These are phyloP conservation scores for Suhomyces tanzawaensis DNA, from an alignment of 805 yeast genomes.

Conservation along the genomic window DNA sequence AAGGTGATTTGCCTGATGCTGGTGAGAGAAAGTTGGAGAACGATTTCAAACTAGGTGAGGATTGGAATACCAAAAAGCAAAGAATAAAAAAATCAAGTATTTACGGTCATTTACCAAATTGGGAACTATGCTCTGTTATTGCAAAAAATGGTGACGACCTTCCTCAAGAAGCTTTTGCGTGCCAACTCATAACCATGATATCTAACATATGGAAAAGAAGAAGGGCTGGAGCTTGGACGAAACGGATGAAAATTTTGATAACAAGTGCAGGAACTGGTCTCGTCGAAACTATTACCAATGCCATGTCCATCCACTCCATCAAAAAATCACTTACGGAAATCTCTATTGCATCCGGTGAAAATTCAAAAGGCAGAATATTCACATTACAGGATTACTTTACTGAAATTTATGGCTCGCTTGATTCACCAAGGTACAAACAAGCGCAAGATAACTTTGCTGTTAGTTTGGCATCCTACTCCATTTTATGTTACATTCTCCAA, in stretches of 20 bases:
- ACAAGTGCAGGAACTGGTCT: constrained; percentile 90
- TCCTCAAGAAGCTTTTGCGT: constrained; percentile 97
- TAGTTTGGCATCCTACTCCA: constrained; percentile 88
- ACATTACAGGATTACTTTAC: constrained; percentile 76
- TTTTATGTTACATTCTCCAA: constrained; percentile 84
- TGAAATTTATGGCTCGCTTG: constrained; percentile 67
- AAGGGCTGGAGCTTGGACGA: constrained; percentile 81
- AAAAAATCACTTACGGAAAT: constrained; percentile 86
- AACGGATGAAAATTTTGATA: constrained; percentile 85
- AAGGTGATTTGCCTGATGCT: constrained; percentile 58
- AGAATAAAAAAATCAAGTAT: constrained; percentile 76
- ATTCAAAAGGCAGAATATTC: constrained; percentile 67
- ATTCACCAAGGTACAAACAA: constrained; percentile 52
- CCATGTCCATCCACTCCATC: constrained; percentile 89
- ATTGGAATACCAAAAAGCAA: constrained; percentile 81
- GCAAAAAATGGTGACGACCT: constrained; percentile 95
- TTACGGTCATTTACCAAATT: constrained; percentile 82
- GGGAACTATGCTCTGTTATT: constrained; percentile 95
- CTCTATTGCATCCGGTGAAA: constrained; percentile 62
- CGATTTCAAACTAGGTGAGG: constrained; percentile 91
- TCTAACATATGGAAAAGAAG: constrained; percentile 78
- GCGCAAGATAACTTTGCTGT: constrained; percentile 86
- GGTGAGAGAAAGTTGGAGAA: constrained; percentile 92
- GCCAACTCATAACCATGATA: constrained; percentile 86
- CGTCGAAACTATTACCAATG: constrained; percentile 95